phyloP scores from a whole-genome alignment of 495 filamentous ascomycete species.

The Chaetomium cochliodes region DNA sequence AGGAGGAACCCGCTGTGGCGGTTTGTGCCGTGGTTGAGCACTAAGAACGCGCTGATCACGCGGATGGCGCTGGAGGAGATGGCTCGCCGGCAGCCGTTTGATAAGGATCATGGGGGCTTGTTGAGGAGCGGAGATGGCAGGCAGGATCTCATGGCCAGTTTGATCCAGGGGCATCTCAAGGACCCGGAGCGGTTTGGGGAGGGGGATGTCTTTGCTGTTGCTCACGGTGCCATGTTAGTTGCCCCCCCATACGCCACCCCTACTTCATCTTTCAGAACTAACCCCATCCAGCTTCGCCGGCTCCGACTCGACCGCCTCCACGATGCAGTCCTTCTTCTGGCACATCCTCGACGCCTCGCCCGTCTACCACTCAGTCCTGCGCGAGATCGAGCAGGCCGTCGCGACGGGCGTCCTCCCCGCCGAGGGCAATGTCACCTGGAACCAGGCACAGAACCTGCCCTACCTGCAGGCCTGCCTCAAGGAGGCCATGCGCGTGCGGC shows the following conservation, averaged over 20 bases:
- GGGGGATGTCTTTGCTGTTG: constrained; percentile 55
- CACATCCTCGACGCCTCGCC: constrained; percentile 48
- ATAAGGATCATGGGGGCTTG: constrained; percentile 43
- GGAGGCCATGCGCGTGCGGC: constrained; percentile 65
- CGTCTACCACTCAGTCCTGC: constrained; percentile 44
- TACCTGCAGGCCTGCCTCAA: constrained; percentile 67
- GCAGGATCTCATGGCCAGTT: constrained; percentile 50
- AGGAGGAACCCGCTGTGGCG: constrained; percentile 51
- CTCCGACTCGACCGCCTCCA: constrained; percentile 62
- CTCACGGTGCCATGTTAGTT: constrained; percentile 53
- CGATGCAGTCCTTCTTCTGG: constrained; percentile 57
- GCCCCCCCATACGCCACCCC: background rate
- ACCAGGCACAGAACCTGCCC: constrained; percentile 47
- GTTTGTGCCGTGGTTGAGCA: constrained; percentile 47
- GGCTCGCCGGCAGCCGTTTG: constrained; percentile 45
- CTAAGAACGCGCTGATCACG: constrained; percentile 51
- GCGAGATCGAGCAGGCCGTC: constrained; percentile 48
- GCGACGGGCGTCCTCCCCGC: constrained; percentile 39
- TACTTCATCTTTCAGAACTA: background rate
- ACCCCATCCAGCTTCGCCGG: constrained; percentile 51
- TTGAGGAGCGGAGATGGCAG: constrained; percentile 43
- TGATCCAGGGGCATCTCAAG: constrained; percentile 49
- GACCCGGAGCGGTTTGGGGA: constrained; percentile 48
- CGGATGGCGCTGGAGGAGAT: constrained; percentile 52
- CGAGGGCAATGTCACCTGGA: constrained; percentile 47